A percentile compares a stretch with the other conserved stretches of the same genome.
phyloP scores from a whole-genome alignment of 495 filamentous ascomycete genomes.

The Podospora sp. region DNA sequence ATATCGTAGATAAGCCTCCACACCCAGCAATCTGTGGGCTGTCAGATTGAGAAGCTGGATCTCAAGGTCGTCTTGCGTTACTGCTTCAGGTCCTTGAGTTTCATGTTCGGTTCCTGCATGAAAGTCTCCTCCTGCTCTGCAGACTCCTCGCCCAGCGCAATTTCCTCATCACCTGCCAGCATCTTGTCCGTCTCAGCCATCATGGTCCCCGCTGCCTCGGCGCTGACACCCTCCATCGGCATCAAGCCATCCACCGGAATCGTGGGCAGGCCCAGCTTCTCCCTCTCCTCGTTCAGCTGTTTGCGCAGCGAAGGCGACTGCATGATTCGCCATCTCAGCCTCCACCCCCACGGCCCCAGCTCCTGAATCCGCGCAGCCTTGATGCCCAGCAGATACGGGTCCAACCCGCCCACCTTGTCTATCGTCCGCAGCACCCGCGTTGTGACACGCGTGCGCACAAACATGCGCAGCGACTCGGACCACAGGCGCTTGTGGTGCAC shows the following conservation, averaged over 20 bases:
- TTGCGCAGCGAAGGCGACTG: conserved; percentile 65
- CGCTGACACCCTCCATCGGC: conserved; percentile 26
- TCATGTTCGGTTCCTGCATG: not conserved
- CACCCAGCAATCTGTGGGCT: too few species aligned
- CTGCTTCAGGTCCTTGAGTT: not conserved
- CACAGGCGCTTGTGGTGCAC: conserved; percentile 77
- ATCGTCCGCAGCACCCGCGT: conserved; percentile 81
- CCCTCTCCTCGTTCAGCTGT: conserved; percentile 60
- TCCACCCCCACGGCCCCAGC: conserved; percentile 85
- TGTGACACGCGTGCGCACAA: conserved; percentile 74
- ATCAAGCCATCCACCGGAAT: conserved; percentile 40
- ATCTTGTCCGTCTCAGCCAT: conserved; percentile 45
- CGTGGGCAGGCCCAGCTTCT: conserved; percentile 39
- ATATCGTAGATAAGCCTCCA: not conserved
- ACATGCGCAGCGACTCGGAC: conserved; percentile 63
- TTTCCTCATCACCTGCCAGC: conserved; percentile 41
- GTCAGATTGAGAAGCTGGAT: too few species aligned
- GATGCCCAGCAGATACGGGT: conserved; percentile 82
- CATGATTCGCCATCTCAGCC: conserved; percentile 82
- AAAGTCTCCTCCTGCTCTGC: conserved; percentile 33
- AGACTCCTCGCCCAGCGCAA: conserved; percentile 44
- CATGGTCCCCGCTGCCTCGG: conserved; percentile 22
- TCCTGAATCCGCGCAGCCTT: conserved; percentile 75
- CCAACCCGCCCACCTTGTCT: conserved; percentile 82
- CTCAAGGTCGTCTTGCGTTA: too few species aligned